Percentiles rank a stretch among this genome's conserved stretches.
Evolutionary conservation across 2,329 filamentous ascomycete genomes (phyloP).

Genomic region (Phyllosticta ampelicida): DNA sequence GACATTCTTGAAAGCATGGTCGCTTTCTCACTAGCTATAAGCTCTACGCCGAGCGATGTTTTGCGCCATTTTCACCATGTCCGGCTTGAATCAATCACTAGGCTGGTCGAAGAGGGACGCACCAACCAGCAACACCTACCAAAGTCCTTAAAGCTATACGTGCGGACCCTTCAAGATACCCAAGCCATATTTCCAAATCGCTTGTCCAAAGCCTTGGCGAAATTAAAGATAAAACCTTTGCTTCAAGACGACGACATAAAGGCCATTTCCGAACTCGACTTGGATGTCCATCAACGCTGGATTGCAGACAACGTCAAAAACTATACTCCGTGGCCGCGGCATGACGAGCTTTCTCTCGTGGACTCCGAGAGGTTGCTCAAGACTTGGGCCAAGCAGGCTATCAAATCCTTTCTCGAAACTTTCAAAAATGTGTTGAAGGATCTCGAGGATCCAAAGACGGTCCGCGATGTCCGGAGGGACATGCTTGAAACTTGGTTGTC

Average conservation of each 20-base stretch:
- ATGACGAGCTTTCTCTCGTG: constrained; percentile 50
- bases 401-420: constrained; percentile 41
- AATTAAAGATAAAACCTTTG: constrained; percentile 59
- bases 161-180: constrained; percentile 65
- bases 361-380: constrained; percentile 32
- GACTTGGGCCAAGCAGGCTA: constrained; percentile 30
- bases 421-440: constrained; percentile 49
- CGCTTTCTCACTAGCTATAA: constrained; percentile 73
- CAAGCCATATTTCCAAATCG: constrained; percentile 64
- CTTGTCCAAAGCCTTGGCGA: constrained; percentile 57
- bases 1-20: constrained; percentile 61
- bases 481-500: constrained; percentile 67
- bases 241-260: constrained; percentile 60
- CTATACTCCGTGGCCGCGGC: constrained; percentile 78
- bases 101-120: constrained; percentile 44
- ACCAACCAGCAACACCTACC: constrained; percentile 46
- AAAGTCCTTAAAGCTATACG: constrained; percentile 59
- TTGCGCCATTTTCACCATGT: constrained; percentile 68
- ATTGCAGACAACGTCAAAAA: constrained; percentile 71
- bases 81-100: constrained; percentile 56
- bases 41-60: constrained; percentile 67
- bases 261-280: constrained; percentile 55
- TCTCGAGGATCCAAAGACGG: constrained; percentile 54
- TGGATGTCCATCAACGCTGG: constrained; percentile 72
- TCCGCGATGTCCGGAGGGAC: constrained; percentile 58